Evolutionary conservation across 129 eudicot species (phyloP).

Genomic region (Arctium lappa): DNA sequence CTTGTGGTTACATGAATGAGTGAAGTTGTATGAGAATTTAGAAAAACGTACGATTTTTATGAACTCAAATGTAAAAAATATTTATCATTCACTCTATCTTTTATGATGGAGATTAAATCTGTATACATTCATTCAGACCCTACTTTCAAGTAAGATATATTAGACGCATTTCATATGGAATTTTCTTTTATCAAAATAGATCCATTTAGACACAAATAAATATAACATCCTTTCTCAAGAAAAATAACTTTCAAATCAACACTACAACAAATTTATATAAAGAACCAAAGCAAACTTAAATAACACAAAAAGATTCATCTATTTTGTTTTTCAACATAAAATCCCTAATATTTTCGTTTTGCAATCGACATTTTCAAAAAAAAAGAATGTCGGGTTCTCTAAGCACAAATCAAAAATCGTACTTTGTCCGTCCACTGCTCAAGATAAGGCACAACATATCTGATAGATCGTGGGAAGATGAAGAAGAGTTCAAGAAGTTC

Average conservation of each 20-base stretch:
- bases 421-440: conserved; percentile 76
- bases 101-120: no score
- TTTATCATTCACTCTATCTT: neutral
- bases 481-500: conserved; percentile 60
- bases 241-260: neutral
- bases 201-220: neutral
- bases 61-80: no score
- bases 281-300: conserved; percentile 1
- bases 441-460: conserved; percentile 85
- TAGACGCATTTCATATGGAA: no score
- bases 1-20: no score
- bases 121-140: neutral
- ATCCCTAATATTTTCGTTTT: neutral
- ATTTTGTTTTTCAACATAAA: neutral
- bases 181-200: neutral
- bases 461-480: conserved; percentile 45
- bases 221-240: neutral
- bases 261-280: neutral
- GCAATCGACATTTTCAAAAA: neutral
- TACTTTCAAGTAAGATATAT: no score
- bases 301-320: conserved; percentile 7
- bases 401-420: conserved; percentile 48
- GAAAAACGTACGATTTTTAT: no score
- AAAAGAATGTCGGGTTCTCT: neutral
- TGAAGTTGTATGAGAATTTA: neutral